Evolutionary conservation across 2,329 filamentous ascomycete species (phyloP).

Genomic region (Neospermospora avenae): DNA sequence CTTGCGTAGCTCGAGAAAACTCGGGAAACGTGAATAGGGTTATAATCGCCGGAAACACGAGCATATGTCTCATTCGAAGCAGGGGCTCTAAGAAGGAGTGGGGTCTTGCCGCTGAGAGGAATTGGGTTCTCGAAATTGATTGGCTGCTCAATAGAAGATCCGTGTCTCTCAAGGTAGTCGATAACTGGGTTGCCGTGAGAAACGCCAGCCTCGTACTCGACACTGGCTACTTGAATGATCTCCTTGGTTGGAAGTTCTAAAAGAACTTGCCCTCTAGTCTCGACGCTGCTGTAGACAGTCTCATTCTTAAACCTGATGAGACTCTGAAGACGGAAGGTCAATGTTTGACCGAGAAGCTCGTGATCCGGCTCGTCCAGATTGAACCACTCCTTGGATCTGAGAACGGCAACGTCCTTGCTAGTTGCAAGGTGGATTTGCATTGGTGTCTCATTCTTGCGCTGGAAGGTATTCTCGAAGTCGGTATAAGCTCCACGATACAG

Average conservation of each 20-base stretch:
- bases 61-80: slow-evolving; percentile 98
- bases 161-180: slow-evolving; percentile 91
- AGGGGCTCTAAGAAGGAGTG: slow-evolving; percentile 83
- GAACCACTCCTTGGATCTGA: slow-evolving; percentile 98
- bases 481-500: slow-evolving; percentile 89
- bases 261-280: slow-evolving; percentile 89
- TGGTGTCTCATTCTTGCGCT: slow-evolving; percentile 92
- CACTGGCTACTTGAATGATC: slow-evolving; percentile 93
- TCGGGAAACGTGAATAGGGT: slow-evolving; percentile 96
- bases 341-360: slow-evolving; percentile 85
- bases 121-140: slow-evolving; percentile 98
- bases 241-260: slow-evolving; percentile 96
- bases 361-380: slow-evolving; percentile 78
- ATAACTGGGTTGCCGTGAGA: slow-evolving; percentile 96
- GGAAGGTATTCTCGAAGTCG: slow-evolving; percentile 98
- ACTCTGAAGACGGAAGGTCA: slow-evolving; percentile 94
- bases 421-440: slow-evolving; percentile 89
- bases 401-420: slow-evolving; percentile 86
- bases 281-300: slow-evolving; percentile 83
- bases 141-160: slow-evolving; percentile 90
- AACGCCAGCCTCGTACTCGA: slow-evolving; percentile 87
- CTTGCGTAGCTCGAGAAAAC: slow-evolving; percentile 96
- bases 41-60: slow-evolving; percentile 96
- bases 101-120: slow-evolving; percentile 87
- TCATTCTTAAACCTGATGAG: slow-evolving; percentile 93